Evolutionary conservation across 2,329 filamentous ascomycete species (phyloP).

Genomic region (Pseudogymnoascus sp.): DNA sequence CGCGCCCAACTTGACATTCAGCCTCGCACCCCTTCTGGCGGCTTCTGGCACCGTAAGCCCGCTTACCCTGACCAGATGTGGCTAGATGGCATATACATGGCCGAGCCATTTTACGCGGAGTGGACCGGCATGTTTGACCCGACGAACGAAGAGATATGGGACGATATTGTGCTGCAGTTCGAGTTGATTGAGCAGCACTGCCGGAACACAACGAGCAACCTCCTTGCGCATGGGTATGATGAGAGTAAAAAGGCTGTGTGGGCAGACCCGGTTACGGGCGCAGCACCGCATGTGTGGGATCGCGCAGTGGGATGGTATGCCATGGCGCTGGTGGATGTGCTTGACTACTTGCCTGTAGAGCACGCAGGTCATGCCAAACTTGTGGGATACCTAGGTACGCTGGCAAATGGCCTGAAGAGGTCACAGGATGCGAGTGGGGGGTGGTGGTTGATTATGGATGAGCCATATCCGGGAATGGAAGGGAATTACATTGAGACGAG

Average conservation of each 20-base stretch:
- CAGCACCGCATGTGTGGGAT: conserved; percentile 32
- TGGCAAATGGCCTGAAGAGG: conserved; percentile 15
- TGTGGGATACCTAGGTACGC: conserved; percentile 8
- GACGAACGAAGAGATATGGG: conserved; percentile 24
- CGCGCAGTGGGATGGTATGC: conserved; percentile 33
- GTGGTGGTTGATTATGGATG: conserved; percentile 34
- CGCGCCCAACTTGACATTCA: conserved; percentile 39
- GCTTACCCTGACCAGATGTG: conserved; percentile 48
- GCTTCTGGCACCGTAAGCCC: conserved; percentile 45
- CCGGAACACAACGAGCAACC: conserved; percentile 20
- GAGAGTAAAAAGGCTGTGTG: conserved; percentile 28
- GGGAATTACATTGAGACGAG: conserved; percentile 34
- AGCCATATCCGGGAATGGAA: conserved; percentile 15
- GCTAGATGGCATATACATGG: conserved; percentile 49
- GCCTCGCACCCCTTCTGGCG: conserved; percentile 41
- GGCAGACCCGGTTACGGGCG: conserved; percentile 30
- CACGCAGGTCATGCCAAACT: conserved; percentile 16
- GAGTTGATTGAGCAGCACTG: conserved; percentile 21
- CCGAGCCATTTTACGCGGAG: conserved; percentile 27
- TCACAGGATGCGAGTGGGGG: conserved; percentile 23
- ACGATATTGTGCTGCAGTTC: conserved; percentile 25
- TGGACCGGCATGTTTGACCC: conserved; percentile 21
- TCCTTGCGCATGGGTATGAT: conserved; percentile 32
- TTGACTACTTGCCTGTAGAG: conserved; percentile 24
- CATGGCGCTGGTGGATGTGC: conserved; percentile 32